Conservation (phyloP, 805 yeast genomes). For the Candida ortonii region DNA sequence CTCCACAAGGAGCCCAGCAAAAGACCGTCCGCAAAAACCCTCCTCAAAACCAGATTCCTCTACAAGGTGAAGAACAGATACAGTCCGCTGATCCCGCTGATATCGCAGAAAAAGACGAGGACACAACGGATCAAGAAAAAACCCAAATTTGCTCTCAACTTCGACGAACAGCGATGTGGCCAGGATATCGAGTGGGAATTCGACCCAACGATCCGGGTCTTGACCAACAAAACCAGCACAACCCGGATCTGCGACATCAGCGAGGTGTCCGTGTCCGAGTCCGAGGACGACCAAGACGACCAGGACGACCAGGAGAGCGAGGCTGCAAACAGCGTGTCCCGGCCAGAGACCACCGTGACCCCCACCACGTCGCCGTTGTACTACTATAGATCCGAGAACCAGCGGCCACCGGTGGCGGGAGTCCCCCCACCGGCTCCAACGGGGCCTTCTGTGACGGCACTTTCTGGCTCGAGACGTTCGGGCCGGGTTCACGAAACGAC, state of each 20-base stretch:
- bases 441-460: constrained; percentile 1
- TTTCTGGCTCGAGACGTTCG: constrained; percentile 2
- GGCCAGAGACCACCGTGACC: constrained; percentile 17
- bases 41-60: constrained; percentile 56
- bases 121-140: constrained; percentile 31
- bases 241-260: constrained; percentile 1
- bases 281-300: constrained; percentile 6
- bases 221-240: not conserved
- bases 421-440: too few species aligned
- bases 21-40: constrained; percentile 59
- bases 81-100: constrained; percentile 25
- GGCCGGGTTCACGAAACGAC: constrained; percentile 1
- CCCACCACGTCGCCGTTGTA: constrained; percentile 20
- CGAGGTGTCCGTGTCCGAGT: constrained; percentile 2
- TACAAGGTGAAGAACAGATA: constrained; percentile 32
- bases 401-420: too few species aligned
- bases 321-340: constrained; percentile 13
- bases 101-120: constrained; percentile 38
- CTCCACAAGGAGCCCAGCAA: constrained; percentile 60
- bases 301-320: constrained; percentile 17
- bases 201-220: constrained; percentile 12
- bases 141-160: constrained; percentile 39
- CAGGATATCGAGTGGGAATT: constrained; percentile 29
- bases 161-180: constrained; percentile 21
- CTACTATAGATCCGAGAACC: constrained; percentile 13